These are phyloP conservation scores for Malus hybrid DNA, from an alignment of 331 rosid genomes.

Conservation along the genomic window DNA sequence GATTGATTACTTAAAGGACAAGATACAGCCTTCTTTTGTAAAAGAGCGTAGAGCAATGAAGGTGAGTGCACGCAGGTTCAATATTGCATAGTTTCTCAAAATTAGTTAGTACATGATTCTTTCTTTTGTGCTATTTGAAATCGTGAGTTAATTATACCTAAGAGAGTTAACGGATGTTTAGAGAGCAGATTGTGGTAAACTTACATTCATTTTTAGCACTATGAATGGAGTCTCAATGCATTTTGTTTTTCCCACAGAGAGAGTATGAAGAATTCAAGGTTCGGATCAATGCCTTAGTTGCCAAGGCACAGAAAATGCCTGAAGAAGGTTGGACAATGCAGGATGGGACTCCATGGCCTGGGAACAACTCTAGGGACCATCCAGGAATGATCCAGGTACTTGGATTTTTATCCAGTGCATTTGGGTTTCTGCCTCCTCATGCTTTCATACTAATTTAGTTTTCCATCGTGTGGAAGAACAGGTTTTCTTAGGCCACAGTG, in stretches of 20 bases:
- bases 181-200: neutral
- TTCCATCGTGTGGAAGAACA: conserved; percentile 23
- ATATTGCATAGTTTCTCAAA: neutral
- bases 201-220: neutral
- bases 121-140: neutral
- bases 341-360: conserved; percentile 99
- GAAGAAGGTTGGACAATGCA: conserved; percentile 99
- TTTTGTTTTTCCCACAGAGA: conserved; percentile 49
- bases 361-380: conserved; percentile 97
- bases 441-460: conserved; percentile 11
- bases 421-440: neutral
- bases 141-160: neutral
- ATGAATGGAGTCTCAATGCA: neutral
- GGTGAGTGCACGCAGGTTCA: conserved; percentile 31
- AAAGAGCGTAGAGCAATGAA: conserved; percentile 97
- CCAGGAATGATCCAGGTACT: conserved; percentile 99
- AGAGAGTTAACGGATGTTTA: neutral
- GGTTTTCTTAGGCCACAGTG: conserved; percentile 99
- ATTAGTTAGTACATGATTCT: neutral
- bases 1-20: conserved; percentile 97
- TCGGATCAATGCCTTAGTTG: conserved; percentile 83
- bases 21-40: conserved; percentile 94
- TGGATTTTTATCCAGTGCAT: neutral
- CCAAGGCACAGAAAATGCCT: conserved; percentile 95
- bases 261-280: conserved; percentile 97